These are phyloP conservation scores for Trifolium repens DNA, from an alignment of 306 rosid species.

Conservation along the genomic window DNA sequence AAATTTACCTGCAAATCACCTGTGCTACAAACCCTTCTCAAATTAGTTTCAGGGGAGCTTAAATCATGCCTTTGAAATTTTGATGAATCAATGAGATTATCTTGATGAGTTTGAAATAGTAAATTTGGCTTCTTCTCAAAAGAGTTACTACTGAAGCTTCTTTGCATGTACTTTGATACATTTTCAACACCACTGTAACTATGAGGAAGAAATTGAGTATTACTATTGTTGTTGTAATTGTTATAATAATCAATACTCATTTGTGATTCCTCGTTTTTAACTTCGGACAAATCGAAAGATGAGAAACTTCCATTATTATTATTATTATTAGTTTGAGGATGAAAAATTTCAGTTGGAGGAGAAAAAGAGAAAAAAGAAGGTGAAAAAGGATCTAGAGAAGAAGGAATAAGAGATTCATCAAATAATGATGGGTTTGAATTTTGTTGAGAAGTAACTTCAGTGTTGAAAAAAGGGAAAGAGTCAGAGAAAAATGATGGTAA, in stretches of 20 bases:
- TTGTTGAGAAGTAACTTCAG: constrained; percentile 54
- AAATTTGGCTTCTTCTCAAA: constrained; percentile 58
- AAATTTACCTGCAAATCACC: constrained; percentile 82
- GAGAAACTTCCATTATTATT: constrained; percentile 32
- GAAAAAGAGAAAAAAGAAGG: constrained; percentile 56
- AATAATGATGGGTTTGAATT: constrained; percentile 30
- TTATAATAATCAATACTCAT: constrained; percentile 43
- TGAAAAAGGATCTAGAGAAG: constrained; percentile 50
- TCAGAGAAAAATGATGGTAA: constrained; percentile 49
- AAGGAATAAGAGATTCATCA: constrained; percentile 42
- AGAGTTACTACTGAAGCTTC: constrained; percentile 70
- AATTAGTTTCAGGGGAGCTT: constrained; percentile 56
- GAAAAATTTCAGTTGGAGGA: constrained; percentile 58
- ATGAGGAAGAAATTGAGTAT: constrained; percentile 43
- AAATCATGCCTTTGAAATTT: constrained; percentile 50
- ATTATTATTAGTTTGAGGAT: constrained; percentile 34
- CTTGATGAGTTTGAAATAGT: constrained; percentile 50
- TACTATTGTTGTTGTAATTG: background rate
- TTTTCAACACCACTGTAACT: constrained; percentile 60
- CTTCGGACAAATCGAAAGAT: constrained; percentile 48
- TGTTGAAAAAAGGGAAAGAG: constrained; percentile 48
- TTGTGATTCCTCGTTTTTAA: constrained; percentile 70
- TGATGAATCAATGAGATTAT: constrained; percentile 51
- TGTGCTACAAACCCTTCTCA: constrained; percentile 81
- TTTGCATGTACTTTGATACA: constrained; percentile 64